These are phyloP conservation scores for Arabidopsis hybrid DNA, from an alignment of 441 rosid genomes.

Conservation along the genomic window DNA sequence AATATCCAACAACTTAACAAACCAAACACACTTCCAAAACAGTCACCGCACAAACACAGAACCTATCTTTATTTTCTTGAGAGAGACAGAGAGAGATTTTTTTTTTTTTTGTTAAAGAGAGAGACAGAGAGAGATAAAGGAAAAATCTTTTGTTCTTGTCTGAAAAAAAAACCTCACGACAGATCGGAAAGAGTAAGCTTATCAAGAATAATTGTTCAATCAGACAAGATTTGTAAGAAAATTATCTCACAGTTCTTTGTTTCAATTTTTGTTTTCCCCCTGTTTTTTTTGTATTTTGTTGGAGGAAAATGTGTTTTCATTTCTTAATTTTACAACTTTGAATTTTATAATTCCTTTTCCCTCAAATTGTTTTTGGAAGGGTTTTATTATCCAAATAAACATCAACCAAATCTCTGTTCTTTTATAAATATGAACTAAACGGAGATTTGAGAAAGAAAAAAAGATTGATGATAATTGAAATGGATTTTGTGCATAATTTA, in stretches of 20 bases:
- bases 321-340: background rate
- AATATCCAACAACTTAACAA: constrained; percentile 47
- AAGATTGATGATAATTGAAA: too few relatives aligned
- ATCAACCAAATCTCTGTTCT: background rate
- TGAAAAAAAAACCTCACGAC: constrained; percentile 39
- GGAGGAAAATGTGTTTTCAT: background rate
- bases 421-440: constrained; percentile 4
- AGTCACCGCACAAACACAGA: constrained; percentile 47
- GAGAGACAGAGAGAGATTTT: too few relatives aligned
- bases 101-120: too few relatives aligned
- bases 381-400: background rate
- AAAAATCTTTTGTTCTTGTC: constrained; percentile 39
- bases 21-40: constrained; percentile 44
- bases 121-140: constrained; percentile 32
- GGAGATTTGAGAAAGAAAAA: too few relatives aligned
- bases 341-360: background rate
- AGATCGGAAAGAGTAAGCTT: constrained; percentile 33
- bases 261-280: background rate
- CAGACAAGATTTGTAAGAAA: constrained; percentile 51
- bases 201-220: constrained; percentile 52
- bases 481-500: too few relatives aligned
- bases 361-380: background rate
- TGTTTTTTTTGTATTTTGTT: constrained; percentile 8
- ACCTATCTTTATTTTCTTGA: background rate
- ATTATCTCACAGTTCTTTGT: background rate